phyloP scores from a whole-genome alignment of 2,329 filamentous ascomycete genomes.

The Neospermospora avenae region DNA sequence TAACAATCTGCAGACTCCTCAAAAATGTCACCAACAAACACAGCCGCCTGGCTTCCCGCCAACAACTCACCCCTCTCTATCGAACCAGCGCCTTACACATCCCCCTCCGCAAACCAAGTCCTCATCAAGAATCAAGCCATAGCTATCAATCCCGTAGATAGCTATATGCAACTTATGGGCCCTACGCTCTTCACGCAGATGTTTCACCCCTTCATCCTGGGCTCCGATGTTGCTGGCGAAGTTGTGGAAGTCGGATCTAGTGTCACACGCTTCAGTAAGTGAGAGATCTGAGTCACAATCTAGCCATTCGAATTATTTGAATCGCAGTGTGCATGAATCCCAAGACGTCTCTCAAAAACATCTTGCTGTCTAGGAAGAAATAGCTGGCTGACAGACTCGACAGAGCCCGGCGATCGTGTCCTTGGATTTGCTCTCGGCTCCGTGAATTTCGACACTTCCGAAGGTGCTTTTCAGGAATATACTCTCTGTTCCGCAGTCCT shows the following conservation, averaged over 20 bases:
- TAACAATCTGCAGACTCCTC: neutral
- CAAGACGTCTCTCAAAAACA: no score
- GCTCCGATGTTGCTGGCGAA: slow-evolving; percentile 53
- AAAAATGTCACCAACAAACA: neutral
- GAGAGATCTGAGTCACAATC: no score
- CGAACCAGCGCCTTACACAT: neutral
- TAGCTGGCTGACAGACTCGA: no score
- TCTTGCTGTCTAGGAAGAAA: no score
- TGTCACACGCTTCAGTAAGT: slow-evolving; percentile 40
- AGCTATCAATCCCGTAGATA: slow-evolving; percentile 44
- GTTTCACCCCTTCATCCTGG: slow-evolving; percentile 40
- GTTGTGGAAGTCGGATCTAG: slow-evolving; percentile 48
- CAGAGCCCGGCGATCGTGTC: slow-evolving; percentile 52
- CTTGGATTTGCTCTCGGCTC: slow-evolving; percentile 30
- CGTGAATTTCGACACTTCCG: slow-evolving; percentile 32
- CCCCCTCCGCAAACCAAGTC: neutral
- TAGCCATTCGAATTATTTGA: no score
- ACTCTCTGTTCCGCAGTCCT: slow-evolving; percentile 23
- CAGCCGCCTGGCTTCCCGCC: neutral
- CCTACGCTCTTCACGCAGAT: neutral
- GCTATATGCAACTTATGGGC: slow-evolving; percentile 8
- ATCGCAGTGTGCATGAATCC: no score
- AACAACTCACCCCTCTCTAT: neutral
- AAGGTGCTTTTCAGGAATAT: slow-evolving; percentile 31
- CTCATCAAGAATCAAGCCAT: slow-evolving; percentile 35